Conservation (phyloP, 2,329 filamentous ascomycete species). For the Sodiomyces alkalinus region DNA sequence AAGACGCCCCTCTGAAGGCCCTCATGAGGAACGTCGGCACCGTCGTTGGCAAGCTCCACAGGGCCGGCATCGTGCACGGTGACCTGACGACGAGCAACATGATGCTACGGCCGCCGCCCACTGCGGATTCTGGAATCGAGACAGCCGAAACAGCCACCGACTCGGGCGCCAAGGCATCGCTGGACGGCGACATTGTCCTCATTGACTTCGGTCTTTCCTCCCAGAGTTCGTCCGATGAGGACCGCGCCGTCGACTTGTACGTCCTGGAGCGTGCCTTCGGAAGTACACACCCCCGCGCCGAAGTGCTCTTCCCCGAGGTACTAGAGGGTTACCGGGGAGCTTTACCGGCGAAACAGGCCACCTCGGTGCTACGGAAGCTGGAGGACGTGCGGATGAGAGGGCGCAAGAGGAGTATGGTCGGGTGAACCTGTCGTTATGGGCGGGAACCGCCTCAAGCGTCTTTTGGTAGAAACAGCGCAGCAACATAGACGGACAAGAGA, state of each 20-base stretch:
- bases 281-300: constrained; percentile 81
- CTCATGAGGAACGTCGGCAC: constrained; percentile 58
- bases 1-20: constrained; percentile 36
- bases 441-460: no score
- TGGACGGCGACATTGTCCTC: constrained; percentile 65
- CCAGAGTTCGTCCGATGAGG: constrained; percentile 72
- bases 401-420: constrained; percentile 93
- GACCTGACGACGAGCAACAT: constrained; percentile 96
- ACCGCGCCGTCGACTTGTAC: constrained; percentile 89
- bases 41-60: constrained; percentile 64
- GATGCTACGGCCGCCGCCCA: constrained; percentile 48
- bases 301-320: constrained; percentile 59
- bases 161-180: constrained; percentile 10
- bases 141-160: constrained; percentile 8
- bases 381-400: constrained; percentile 91
- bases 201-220: constrained; percentile 91
- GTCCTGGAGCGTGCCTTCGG: constrained; percentile 89
- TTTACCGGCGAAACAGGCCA: constrained; percentile 52
- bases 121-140: constrained; percentile 6
- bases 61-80: constrained; percentile 77
- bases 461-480: no score
- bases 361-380: constrained; percentile 60
- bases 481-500: no score
- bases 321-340: constrained; percentile 57
- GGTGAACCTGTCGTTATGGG: no score